Base-by-base conservation (phyloP, 1,284 basidiomycete genomes). In the Heterobasidion parviporum region DNA sequence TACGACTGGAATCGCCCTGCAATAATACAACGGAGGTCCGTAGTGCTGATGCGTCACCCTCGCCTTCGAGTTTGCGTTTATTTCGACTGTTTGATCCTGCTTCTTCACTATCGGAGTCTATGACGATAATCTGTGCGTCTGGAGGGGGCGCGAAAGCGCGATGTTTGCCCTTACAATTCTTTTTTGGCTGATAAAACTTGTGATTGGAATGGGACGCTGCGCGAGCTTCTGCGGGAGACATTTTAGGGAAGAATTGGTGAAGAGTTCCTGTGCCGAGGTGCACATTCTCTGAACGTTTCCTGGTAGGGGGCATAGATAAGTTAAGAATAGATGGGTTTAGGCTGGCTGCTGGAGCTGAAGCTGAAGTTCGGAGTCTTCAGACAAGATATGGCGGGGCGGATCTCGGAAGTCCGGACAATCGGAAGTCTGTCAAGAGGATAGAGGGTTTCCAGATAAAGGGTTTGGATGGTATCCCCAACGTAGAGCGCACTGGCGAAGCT, bases 61-160 rank as follows among this genome's bases (percentile, higher is more conserved):
- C 16, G 53, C 54, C 49, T 26, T 55, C 48, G 26, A 52, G 43
- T 44, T 57, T 57, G 20, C 59, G 55, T 38, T 56, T 60, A 33
- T 9, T 41, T 36, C 35, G 44, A 16, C 15, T n/a, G 26, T 15
- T 8, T 20, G 43, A 10, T 8, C 38, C 52, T 9, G 16, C 50
- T 10, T 56, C 50, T 20, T 57, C 59, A n/a, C 58, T 59, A 14
- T 55, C 53, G 4, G 59, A 60, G 20, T 58, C 59, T 16, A 61
- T 48, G 44, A 58, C 53, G 15, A 61, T 61, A 15, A 61, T 35
- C 2, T 61, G 59, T 5, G 47, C 35, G 46, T 38, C 38, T 2
- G 52, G 50, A 18, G 51, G 57, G 10, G 50, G 52, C 1, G 49
- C 33, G 47, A 26, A 44, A 7, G 50, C 33, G 15, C 38, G 56